phyloP scores from a whole-genome alignment of 2,329 filamentous ascomycete genomes.

The Grosmannia huntii region DNA sequence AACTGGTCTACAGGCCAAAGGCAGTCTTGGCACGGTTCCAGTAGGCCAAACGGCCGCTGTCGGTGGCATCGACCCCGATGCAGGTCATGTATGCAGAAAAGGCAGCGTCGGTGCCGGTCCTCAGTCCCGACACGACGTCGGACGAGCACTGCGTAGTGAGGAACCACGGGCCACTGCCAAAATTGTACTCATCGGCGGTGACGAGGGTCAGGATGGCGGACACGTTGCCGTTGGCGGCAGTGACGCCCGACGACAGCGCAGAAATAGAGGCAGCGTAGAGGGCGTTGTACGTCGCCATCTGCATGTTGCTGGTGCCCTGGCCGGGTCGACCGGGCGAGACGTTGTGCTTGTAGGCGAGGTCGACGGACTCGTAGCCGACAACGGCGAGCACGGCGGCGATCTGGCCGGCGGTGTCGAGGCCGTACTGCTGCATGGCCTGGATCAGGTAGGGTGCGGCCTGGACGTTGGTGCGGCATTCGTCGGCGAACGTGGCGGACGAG shows the following conservation, averaged over 20 bases:
- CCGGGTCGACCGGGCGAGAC: slow-evolving; percentile 38
- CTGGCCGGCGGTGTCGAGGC: slow-evolving; percentile 39
- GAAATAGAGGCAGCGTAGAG: slow-evolving; percentile 33
- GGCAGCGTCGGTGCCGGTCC: slow-evolving; percentile 25
- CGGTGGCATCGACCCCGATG: slow-evolving; percentile 23
- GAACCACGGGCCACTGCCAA: slow-evolving; percentile 40
- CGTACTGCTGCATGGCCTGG: slow-evolving; percentile 43
- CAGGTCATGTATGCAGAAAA: slow-evolving; percentile 35
- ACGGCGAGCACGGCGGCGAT: slow-evolving; percentile 59
- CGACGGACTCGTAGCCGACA: slow-evolving; percentile 57
- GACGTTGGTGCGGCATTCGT: slow-evolving; percentile 53
- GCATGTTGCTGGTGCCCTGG: slow-evolving; percentile 55
- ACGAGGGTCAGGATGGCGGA: slow-evolving; percentile 32
- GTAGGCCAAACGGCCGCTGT: slow-evolving; percentile 23
- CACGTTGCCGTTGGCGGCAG: slow-evolving; percentile 19
- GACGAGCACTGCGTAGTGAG: slow-evolving; percentile 28
- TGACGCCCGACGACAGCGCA: slow-evolving; percentile 19
- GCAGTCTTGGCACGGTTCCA: slow-evolving; percentile 34
- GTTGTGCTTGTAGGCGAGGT: slow-evolving; percentile 62
- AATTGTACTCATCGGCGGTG: slow-evolving; percentile 37
- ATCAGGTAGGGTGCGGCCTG: slow-evolving; percentile 46
- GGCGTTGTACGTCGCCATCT: slow-evolving; percentile 27
- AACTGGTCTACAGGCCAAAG: slow-evolving; percentile 23
- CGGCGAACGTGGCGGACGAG: slow-evolving; percentile 27
- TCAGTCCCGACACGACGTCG: slow-evolving; percentile 21